Conservation (phyloP, 768 basidiomycete genomes). For the Termitomyces sp. region DNA sequence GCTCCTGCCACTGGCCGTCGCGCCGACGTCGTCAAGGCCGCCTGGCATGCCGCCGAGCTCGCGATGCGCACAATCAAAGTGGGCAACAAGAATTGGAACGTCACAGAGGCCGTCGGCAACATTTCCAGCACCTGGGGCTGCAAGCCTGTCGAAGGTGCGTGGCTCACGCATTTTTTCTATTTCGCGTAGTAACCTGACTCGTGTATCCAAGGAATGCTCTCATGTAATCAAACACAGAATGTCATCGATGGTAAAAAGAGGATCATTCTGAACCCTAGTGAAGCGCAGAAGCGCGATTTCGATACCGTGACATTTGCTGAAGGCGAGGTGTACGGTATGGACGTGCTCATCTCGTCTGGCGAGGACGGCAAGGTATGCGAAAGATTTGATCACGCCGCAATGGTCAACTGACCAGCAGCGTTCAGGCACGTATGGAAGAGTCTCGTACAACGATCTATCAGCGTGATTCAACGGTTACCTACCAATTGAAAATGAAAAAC, state of each 20-base stretch:
- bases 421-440: slow-evolving; percentile 82
- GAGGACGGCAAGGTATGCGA: slow-evolving; percentile 82
- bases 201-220: slow-evolving; percentile 70
- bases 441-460: slow-evolving; percentile 92
- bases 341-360: slow-evolving; percentile 81
- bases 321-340: slow-evolving; percentile 92
- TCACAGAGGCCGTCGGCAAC: slow-evolving; percentile 81
- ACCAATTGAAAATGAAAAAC: slow-evolving; percentile 97
- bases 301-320: slow-evolving; percentile 85
- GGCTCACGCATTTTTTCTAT: slow-evolving; percentile 14
- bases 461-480: slow-evolving; percentile 77
- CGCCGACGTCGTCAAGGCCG: slow-evolving; percentile 91
- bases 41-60: slow-evolving; percentile 87
- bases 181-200: background rate
- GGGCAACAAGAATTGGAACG: slow-evolving; percentile 92
- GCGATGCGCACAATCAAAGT: slow-evolving; percentile 89
- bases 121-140: slow-evolving; percentile 71
- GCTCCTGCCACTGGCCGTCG: slow-evolving; percentile 78
- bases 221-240: slow-evolving; percentile 91
- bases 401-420: background rate
- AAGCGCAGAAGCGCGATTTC: slow-evolving; percentile 79
- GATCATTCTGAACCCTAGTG: slow-evolving; percentile 85
- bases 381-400: background rate
- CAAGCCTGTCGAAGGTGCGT: slow-evolving; percentile 87
- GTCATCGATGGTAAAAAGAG: slow-evolving; percentile 96